phyloP scores from a whole-genome alignment of 768 basidiomycete species.

The Lentinus brumalis region DNA sequence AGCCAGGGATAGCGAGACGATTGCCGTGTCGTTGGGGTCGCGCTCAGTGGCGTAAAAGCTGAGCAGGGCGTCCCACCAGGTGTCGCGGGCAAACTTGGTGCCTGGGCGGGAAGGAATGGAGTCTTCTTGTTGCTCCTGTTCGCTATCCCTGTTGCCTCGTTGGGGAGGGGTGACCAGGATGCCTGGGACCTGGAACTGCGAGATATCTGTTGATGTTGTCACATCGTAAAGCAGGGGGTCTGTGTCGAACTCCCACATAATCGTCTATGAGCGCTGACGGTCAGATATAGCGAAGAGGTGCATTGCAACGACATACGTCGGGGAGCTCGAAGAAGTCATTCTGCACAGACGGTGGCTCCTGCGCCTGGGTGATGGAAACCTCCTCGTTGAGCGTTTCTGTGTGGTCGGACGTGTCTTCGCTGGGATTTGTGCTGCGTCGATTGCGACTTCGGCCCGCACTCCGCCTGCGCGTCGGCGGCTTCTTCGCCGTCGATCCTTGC shows the following conservation, averaged over 20 bases:
- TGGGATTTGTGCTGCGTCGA: too few species aligned
- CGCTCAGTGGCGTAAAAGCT: constrained; percentile 43
- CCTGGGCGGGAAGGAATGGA: constrained; percentile 50
- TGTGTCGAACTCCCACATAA: constrained; percentile 52
- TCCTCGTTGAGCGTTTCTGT: too few species aligned
- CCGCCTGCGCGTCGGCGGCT: background rate
- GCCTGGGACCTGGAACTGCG: background rate
- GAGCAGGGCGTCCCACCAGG: constrained; percentile 77
- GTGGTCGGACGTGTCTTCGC: too few species aligned
- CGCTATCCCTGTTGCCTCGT: background rate
- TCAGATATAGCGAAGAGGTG: constrained; percentile 49
- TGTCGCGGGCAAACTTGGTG: constrained; percentile 64
- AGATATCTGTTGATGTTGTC: background rate
- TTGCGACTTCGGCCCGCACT: background rate
- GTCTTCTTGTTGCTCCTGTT: background rate
- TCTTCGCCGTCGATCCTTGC: background rate
- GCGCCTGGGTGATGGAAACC: too few species aligned
- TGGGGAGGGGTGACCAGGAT: background rate
- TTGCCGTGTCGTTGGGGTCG: constrained; percentile 16
- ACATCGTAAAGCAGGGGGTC: constrained; percentile 36
- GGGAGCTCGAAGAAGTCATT: background rate
- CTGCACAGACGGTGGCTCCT: background rate
- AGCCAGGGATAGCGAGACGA: constrained; percentile 13
- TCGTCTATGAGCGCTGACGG: constrained; percentile 39
- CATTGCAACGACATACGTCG: background rate